phyloP scores from a whole-genome alignment of 495 filamentous ascomycete species.

The Aspergillus baeticus region DNA sequence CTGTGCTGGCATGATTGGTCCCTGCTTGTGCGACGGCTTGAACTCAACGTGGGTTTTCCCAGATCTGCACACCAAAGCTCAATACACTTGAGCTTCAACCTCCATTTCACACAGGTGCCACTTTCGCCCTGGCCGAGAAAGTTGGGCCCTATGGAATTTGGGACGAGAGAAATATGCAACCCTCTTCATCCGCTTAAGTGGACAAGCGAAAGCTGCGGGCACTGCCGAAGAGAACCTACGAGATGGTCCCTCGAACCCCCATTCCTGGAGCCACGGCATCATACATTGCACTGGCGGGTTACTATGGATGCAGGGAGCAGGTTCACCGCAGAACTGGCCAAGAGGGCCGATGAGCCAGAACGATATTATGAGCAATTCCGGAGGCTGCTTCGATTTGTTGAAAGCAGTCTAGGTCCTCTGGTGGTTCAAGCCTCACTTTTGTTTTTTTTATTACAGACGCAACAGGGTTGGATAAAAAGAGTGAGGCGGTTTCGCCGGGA shows the following conservation, averaged over 20 bases:
- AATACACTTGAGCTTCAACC: slow-evolving; percentile 1
- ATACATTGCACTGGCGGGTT: slow-evolving; percentile 25
- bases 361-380: slow-evolving; percentile 8
- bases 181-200: background rate
- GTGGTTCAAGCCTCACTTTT: slow-evolving; percentile 33
- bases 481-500: slow-evolving; percentile 40
- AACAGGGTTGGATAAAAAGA: slow-evolving; percentile 44
- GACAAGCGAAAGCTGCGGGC: slow-evolving; percentile 1
- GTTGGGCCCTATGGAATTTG: slow-evolving; percentile 8
- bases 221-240: slow-evolving; percentile 7
- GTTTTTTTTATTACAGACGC: slow-evolving; percentile 15
- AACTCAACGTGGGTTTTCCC: slow-evolving; percentile 13
- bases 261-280: slow-evolving; percentile 45
- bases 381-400: slow-evolving; percentile 18
- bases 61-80: slow-evolving; percentile 12
- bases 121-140: background rate
- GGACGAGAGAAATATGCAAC: background rate
- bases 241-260: slow-evolving; percentile 6
- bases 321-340: slow-evolving; percentile 25
- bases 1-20: slow-evolving; percentile 4
- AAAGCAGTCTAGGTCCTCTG: slow-evolving; percentile 12
- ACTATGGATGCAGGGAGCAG: slow-evolving; percentile 23
- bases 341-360: slow-evolving; percentile 16
- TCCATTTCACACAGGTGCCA: slow-evolving; percentile 17
- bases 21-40: background rate